Evolutionary conservation across 345 rosid species (phyloP).

Genomic region (Populus nigra): DNA sequence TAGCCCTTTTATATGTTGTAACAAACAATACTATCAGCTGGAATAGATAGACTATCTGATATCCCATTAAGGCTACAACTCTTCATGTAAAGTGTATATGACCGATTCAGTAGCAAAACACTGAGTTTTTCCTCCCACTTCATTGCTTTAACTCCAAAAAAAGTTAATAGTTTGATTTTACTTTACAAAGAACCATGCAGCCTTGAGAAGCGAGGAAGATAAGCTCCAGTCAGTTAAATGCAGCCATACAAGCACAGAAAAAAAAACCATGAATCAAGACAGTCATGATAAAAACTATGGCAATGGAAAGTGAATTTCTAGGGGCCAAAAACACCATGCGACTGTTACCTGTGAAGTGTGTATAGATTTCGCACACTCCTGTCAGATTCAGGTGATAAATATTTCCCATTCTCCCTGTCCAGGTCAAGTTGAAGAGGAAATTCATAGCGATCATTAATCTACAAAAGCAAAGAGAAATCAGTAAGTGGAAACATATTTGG

Average conservation of each 20-base stretch:
- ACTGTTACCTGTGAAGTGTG: conserved; percentile 74
- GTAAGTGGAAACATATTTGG: background rate
- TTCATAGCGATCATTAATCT: conserved; percentile 97
- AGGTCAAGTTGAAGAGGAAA: conserved; percentile 97
- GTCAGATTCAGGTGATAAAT: conserved; percentile 88
- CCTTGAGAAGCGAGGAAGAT: background rate
- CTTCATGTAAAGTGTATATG: too few relatives aligned
- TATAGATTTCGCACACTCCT: conserved; percentile 89
- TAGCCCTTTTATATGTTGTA: too few relatives aligned
- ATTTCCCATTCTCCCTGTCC: conserved; percentile 78
- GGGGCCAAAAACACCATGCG: background rate
- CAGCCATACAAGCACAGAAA: background rate
- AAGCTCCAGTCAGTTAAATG: background rate
- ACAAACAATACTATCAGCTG: too few relatives aligned
- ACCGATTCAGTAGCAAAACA: too few relatives aligned
- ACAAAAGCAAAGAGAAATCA: conserved; percentile 20
- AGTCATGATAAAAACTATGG: background rate
- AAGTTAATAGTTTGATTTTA: background rate
- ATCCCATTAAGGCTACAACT: too few relatives aligned
- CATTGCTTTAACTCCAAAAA: background rate
- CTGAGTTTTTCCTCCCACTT: too few relatives aligned
- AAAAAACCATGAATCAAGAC: background rate
- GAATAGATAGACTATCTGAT: too few relatives aligned
- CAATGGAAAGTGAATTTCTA: background rate
- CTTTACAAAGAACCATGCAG: background rate